A percentile compares a stretch with the other conserved stretches of the same genome.
These are phyloP conservation scores for Nicotiana knightiana DNA, from an alignment of 257 asterid species.

Conservation along the genomic window DNA sequence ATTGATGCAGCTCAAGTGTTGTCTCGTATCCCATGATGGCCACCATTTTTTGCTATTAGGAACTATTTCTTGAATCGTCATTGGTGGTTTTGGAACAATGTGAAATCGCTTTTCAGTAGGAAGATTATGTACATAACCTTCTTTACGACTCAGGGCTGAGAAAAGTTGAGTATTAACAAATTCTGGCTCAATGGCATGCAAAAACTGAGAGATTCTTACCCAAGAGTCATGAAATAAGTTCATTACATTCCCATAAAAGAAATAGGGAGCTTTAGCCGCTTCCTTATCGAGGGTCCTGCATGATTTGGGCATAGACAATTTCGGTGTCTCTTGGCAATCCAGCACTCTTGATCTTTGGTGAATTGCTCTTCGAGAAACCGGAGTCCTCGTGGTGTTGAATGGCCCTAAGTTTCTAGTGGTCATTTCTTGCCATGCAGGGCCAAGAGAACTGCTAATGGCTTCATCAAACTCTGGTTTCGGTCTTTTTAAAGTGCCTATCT, in stretches of 20 bases:
- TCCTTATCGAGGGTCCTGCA: constrained; percentile 34
- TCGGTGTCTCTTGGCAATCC: constrained; percentile 35
- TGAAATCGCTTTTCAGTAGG: constrained; percentile 57
- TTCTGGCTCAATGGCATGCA: constrained; percentile 73
- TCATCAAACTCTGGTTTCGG: constrained; percentile 53
- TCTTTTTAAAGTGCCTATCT: constrained; percentile 33
- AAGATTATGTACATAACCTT: constrained; percentile 88
- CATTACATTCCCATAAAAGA: constrained; percentile 57
- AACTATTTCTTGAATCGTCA: constrained; percentile 59
- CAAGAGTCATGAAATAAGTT: constrained; percentile 50
- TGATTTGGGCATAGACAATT: constrained; percentile 34
- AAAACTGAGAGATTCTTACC: constrained; percentile 66
- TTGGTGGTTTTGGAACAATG: constrained; percentile 60
- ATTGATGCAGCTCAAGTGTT: constrained; percentile 41
- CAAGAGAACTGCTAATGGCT: constrained; percentile 26
- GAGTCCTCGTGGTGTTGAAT: constrained; percentile 15
- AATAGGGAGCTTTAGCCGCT: constrained; percentile 72
- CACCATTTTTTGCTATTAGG: constrained; percentile 60
- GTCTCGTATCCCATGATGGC: constrained; percentile 91
- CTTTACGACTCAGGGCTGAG: constrained; percentile 69
- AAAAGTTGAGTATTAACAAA: constrained; percentile 36
- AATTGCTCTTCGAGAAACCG: constrained; percentile 24
- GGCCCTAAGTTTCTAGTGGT: constrained; percentile 27
- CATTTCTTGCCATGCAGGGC: constrained; percentile 33
- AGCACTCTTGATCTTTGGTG: constrained; percentile 18